These are phyloP conservation scores for Dianthus caryophyllus DNA, from an alignment of 148 eudicot species.

Conservation along the genomic window DNA sequence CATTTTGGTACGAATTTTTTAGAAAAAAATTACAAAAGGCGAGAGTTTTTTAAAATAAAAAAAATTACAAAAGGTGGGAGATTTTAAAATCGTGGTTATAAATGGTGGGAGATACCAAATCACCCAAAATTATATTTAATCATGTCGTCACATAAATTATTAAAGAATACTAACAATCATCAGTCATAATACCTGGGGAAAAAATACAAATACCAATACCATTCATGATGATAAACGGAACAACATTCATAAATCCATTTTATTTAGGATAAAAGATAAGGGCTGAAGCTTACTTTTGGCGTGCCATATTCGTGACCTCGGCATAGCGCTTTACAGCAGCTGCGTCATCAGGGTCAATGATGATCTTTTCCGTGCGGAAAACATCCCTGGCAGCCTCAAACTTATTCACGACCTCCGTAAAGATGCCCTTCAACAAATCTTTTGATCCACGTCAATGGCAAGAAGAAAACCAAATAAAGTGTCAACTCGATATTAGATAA, in stretches of 20 bases:
- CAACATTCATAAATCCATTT: not conserved
- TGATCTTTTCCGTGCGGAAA: conserved; percentile 80
- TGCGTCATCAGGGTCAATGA: conserved; percentile 82
- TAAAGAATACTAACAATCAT: no score
- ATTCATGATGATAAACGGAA: not conserved
- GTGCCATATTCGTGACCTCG: conserved; percentile 75
- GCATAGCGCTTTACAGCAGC: conserved; percentile 82
- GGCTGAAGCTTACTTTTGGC: conserved; percentile 47
- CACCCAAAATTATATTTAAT: no score
- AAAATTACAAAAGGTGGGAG: no score
- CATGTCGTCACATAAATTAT: no score
- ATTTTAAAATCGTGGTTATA: no score
- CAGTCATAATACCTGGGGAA: no score
- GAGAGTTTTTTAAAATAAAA: no score
- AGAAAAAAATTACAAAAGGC: no score
- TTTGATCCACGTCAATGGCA: conserved; percentile 29
- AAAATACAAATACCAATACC: not conserved
- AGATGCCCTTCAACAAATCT: conserved; percentile 92
- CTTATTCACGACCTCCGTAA: conserved; percentile 82
- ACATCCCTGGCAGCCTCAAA: conserved; percentile 78
- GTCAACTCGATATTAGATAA: not conserved
- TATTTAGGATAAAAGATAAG: not conserved
- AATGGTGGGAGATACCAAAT: no score
- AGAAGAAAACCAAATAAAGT: not conserved
- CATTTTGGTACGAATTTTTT: no score